phyloP scores from a whole-genome alignment of 108 stramenopile species.

The Phaeodactylum tricornutum region DNA sequence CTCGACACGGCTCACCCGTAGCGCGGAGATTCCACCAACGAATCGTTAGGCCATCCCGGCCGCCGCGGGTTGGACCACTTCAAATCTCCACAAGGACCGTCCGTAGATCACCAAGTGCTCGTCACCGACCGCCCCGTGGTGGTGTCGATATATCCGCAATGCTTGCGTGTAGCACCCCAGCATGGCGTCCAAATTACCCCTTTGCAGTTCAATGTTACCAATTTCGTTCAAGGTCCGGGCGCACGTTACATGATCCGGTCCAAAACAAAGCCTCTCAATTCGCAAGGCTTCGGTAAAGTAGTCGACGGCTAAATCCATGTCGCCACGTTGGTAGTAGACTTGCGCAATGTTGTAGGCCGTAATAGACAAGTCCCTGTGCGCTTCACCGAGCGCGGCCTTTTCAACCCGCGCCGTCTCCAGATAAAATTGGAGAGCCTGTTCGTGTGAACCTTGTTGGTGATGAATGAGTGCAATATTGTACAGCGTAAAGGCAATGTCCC shows the following conservation, averaged over 20 bases:
- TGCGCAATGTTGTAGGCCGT: constrained; percentile 50
- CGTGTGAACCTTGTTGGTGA: constrained; percentile 37
- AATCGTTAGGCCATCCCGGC: constrained; percentile 22
- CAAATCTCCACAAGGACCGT: constrained; percentile 28
- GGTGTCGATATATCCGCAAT: constrained; percentile 29
- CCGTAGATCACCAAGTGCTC: constrained; percentile 27
- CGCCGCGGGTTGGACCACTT: constrained; percentile 25
- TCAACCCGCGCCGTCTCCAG: constrained; percentile 37
- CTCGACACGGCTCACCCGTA: no score
- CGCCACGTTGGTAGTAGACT: constrained; percentile 35
- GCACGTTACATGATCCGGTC: constrained; percentile 27
- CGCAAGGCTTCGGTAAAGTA: constrained; percentile 28
- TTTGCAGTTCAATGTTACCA: constrained; percentile 48
- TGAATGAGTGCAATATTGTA: constrained; percentile 58
- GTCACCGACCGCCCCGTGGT: constrained; percentile 28
- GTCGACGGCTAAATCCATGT: constrained; percentile 26
- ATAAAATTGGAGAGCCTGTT: constrained; percentile 47
- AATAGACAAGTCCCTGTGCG: constrained; percentile 38
- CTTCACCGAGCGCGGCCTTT: constrained; percentile 17
- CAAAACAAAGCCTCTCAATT: constrained; percentile 27
- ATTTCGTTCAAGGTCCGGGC: constrained; percentile 62
- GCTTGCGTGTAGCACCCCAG: background rate
- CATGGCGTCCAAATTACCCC: background rate
- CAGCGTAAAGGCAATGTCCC: constrained; percentile 32
- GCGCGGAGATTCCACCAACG: no score